Percentiles rank a stretch among this genome's conserved stretches.
phyloP scores from a whole-genome alignment of 1,139 yeast genomes.

The Sugiyamaella grinbergsii region DNA sequence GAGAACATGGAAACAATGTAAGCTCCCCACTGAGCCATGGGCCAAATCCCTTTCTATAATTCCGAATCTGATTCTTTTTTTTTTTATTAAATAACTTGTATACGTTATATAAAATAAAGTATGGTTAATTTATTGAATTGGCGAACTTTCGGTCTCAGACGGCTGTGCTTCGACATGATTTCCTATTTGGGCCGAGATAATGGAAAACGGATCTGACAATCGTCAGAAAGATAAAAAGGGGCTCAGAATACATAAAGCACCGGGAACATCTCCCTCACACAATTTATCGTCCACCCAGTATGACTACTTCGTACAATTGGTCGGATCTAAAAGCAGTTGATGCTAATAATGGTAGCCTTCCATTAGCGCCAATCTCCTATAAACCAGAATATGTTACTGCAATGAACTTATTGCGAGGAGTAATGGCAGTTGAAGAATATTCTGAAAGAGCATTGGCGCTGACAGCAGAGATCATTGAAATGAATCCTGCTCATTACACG shows the following conservation, averaged over 20 bases:
- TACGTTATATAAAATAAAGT: no score
- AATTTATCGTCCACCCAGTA: neutral
- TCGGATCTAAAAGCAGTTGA: constrained; percentile 40
- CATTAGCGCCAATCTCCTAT: constrained; percentile 75
- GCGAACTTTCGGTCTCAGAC: neutral
- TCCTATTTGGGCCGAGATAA: constrained; percentile 4
- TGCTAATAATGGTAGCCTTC: constrained; percentile 48
- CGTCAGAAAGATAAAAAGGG: neutral
- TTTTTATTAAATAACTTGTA: no score
- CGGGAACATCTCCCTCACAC: neutral
- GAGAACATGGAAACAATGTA: no score
- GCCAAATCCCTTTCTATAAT: no score
- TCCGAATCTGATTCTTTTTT: no score
- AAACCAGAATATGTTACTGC: constrained; percentile 64
- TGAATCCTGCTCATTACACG: constrained; percentile 89
- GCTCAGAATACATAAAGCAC: neutral
- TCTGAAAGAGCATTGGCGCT: constrained; percentile 71
- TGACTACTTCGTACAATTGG: constrained; percentile 36
- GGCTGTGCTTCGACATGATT: constrained; percentile 2
- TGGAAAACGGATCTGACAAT: neutral
- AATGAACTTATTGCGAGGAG: constrained; percentile 63
- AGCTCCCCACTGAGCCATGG: no score
- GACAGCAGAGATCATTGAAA: constrained; percentile 61
- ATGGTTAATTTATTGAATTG: no score
- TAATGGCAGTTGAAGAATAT: constrained; percentile 62